phyloP scores from a whole-genome alignment of 371 early-diverging fungal genomes.

The Capillidium rhysosporum region DNA sequence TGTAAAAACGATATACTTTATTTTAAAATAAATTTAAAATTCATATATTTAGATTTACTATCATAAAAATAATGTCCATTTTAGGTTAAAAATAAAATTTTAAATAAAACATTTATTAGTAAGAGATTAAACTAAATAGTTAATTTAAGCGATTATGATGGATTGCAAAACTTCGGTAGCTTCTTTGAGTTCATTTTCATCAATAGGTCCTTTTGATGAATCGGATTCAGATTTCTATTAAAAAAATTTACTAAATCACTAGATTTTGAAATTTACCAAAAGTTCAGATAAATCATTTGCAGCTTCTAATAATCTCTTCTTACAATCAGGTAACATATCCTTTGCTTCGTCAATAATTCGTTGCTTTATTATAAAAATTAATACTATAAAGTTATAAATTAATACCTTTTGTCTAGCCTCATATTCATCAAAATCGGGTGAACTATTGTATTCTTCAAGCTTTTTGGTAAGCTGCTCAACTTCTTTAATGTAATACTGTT shows the following conservation, averaged over 20 bases:
- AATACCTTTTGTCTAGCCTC: slow-evolving; percentile 5
- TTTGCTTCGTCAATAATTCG: slow-evolving; percentile 3
- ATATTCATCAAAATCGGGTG: slow-evolving; percentile 2
- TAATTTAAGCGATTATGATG: background rate
- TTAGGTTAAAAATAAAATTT: no score
- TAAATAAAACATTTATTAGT: no score
- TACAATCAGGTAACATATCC: slow-evolving; percentile 1
- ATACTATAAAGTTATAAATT: background rate
- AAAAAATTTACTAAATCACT: background rate
- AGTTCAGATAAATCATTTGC: background rate
- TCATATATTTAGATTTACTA: no score
- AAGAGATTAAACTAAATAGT: no score
- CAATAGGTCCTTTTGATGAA: background rate
- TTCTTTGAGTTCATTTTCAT: background rate
- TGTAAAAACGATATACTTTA: no score
- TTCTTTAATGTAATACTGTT: slow-evolving; percentile 5
- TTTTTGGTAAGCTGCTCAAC: background rate
- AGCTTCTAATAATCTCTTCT: background rate
- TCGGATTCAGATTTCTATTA: background rate
- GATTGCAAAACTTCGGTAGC: background rate
- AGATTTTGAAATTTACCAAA: background rate
- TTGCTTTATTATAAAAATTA: background rate
- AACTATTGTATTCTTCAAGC: background rate
- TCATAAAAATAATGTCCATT: no score
- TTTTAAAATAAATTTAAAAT: no score